phyloP scores from a whole-genome alignment of 2,329 filamentous ascomycete genomes.

The Penicillium sp. region DNA sequence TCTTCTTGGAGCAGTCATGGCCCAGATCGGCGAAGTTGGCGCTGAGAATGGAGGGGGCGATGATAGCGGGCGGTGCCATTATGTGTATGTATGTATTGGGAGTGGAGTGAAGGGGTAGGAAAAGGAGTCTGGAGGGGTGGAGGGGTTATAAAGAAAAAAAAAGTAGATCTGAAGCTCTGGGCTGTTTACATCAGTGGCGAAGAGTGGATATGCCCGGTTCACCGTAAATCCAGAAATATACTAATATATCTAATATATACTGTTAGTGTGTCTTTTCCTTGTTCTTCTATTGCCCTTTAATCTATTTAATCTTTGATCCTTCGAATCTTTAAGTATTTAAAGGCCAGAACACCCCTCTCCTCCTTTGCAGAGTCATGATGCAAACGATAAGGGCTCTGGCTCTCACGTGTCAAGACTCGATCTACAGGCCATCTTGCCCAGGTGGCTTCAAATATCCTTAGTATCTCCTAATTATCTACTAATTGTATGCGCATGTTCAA shows the following conservation, averaged over 20 bases:
- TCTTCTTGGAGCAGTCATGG: conserved; percentile 80
- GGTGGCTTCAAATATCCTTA: not conserved
- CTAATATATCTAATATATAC: too few relatives aligned
- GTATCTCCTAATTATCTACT: not conserved
- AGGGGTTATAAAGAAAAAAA: conserved; percentile 1
- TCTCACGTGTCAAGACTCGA: conserved; percentile 18
- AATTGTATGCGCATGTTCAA: not conserved
- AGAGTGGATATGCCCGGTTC: conserved; percentile 18
- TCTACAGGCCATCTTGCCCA: not conserved
- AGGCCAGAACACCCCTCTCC: not conserved
- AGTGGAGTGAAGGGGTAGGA: not conserved
- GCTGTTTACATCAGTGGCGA: conserved; percentile 19
- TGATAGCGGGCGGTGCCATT: conserved; percentile 85
- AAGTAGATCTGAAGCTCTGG: conserved; percentile 9
- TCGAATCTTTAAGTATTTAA: not conserved
- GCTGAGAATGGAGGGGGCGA: conserved; percentile 96
- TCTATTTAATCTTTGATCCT: too few relatives aligned
- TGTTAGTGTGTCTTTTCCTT: not conserved
- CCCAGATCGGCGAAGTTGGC: conserved; percentile 92
- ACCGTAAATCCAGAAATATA: conserved; percentile 10
- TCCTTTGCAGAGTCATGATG: conserved; percentile 8
- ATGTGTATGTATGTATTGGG: not conserved
- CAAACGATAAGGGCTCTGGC: conserved; percentile 20
- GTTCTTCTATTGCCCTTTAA: not conserved
- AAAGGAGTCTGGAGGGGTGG: not conserved